These are phyloP conservation scores for Paecilomyces formosus DNA, from an alignment of 2,329 filamentous ascomycete species.

Conservation along the genomic window DNA sequence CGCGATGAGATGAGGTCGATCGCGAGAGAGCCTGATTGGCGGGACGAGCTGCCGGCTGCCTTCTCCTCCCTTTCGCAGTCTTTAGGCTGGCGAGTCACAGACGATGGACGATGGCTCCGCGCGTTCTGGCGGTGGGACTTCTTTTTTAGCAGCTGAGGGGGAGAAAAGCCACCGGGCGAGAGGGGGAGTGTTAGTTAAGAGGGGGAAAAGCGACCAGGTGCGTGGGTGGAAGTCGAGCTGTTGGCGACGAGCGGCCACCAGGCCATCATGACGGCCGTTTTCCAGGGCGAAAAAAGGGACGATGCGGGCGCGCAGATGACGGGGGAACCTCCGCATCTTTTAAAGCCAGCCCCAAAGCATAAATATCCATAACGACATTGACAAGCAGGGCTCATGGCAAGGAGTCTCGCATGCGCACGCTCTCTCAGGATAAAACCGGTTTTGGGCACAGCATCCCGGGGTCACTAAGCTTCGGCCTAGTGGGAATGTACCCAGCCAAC, in stretches of 20 bases:
- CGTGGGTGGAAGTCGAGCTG: not conserved
- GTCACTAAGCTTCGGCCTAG: slow-evolving; percentile 14
- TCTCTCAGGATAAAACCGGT: not conserved
- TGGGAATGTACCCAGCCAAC: slow-evolving; percentile 13
- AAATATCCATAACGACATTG: too few species aligned
- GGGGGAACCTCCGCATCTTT: not conserved
- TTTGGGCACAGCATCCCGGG: not conserved
- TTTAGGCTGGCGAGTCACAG: not conserved
- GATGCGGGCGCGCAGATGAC: not conserved
- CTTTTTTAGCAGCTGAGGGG: not conserved
- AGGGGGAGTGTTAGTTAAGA: not conserved
- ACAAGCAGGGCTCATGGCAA: not conserved
- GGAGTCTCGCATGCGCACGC: not conserved
- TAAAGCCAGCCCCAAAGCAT: not conserved
- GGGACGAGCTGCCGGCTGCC: not conserved
- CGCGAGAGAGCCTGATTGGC: slow-evolving; percentile 7
- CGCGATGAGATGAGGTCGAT: not conserved
- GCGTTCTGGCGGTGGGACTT: not conserved
- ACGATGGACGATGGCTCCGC: not conserved
- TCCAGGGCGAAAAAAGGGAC: not conserved
- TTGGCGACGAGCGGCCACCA: not conserved
- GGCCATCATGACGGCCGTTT: not conserved
- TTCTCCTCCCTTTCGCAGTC: not conserved
- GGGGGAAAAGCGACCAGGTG: not conserved
- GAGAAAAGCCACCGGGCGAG: not conserved